Conservation (phyloP, 1,284 basidiomycete species). For the Peniophora sp. region DNA sequence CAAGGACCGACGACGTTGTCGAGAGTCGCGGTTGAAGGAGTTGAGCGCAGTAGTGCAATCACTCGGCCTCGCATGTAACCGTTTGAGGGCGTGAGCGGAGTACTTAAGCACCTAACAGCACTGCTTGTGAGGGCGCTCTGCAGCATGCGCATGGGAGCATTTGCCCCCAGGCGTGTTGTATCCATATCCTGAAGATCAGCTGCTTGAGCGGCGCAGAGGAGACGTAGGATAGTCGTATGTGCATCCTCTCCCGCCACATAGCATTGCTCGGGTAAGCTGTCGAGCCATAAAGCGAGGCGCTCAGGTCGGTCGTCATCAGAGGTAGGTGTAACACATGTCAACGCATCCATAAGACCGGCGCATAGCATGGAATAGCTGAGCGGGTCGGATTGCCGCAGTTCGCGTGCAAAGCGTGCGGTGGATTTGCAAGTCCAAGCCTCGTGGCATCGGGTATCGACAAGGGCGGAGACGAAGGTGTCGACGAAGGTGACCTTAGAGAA, state of each 20-base stretch:
- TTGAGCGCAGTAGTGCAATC: slow-evolving; percentile 17
- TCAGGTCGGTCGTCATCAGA: slow-evolving; percentile 5
- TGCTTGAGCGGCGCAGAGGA: slow-evolving; percentile 12
- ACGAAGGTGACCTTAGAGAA: slow-evolving; percentile 13
- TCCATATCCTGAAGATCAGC: slow-evolving; percentile 8
- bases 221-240: slow-evolving; percentile 11
- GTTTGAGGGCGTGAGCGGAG: slow-evolving; percentile 8
- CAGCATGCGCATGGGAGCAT: background rate
- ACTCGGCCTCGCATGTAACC: background rate
- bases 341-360: slow-evolving; percentile 7
- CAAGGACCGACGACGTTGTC: slow-evolving; percentile 14
- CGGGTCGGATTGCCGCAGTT: slow-evolving; percentile 19
- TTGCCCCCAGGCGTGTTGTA: background rate
- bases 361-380: slow-evolving; percentile 16
- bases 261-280: slow-evolving; percentile 4
- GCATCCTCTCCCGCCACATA: slow-evolving; percentile 5
- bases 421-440: slow-evolving; percentile 33
- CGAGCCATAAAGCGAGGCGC: slow-evolving; percentile 21
- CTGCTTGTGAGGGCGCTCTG: slow-evolving; percentile 19
- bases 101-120: slow-evolving; percentile 19
- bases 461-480: slow-evolving; percentile 12
- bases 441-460: slow-evolving; percentile 3
- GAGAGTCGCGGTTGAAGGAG: slow-evolving; percentile 24
- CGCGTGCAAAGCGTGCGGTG: slow-evolving; percentile 24
- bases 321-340: slow-evolving; percentile 1